phyloP scores from a whole-genome alignment of 2,329 filamentous ascomycete genomes.

The Ophiocordyceps camponoti-floridani region DNA sequence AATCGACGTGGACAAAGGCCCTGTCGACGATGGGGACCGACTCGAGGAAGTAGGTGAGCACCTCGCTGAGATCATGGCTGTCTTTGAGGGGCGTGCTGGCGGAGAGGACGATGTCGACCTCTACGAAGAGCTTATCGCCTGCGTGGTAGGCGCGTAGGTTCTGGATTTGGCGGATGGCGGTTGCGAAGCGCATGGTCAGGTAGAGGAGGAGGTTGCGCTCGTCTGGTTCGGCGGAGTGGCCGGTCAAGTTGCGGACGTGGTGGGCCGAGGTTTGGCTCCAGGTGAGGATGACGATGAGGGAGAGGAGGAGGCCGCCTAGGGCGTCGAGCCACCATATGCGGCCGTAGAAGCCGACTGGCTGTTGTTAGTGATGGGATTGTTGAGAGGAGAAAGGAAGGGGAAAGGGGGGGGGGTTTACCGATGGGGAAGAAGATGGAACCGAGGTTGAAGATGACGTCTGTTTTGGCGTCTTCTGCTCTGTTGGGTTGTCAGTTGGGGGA shows the following conservation, averaged over 20 bases:
- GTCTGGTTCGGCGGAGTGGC: conserved; percentile 61
- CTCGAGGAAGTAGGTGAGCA: conserved; percentile 68
- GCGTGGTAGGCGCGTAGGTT: conserved; percentile 72
- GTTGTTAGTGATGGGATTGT: neutral
- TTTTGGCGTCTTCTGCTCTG: conserved; percentile 34
- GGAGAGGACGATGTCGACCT: conserved; percentile 69
- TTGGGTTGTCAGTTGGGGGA: neutral
- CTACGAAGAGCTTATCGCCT: conserved; percentile 68
- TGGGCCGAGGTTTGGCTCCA: conserved; percentile 58
- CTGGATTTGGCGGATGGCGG: conserved; percentile 71
- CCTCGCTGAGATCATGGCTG: conserved; percentile 63
- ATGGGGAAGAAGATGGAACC: conserved; percentile 81
- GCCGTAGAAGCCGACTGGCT: conserved; percentile 50
- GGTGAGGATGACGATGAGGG: conserved; percentile 59
- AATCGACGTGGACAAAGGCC: conserved; percentile 52
- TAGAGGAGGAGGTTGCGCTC: conserved; percentile 77
- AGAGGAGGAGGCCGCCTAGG: conserved; percentile 61
- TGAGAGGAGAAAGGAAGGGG: neutral
- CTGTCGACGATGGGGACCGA: conserved; percentile 63
- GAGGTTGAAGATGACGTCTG: conserved; percentile 78
- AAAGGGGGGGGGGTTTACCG: conserved; percentile 14
- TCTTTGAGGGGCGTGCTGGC: conserved; percentile 59
- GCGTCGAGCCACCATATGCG: conserved; percentile 72
- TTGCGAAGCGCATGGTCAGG: conserved; percentile 84
- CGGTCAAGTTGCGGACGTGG: conserved; percentile 67